Evolutionary conservation across 108 stramenopile genomes (phyloP).

Genomic region (Asterionellopsis glacialis): DNA sequence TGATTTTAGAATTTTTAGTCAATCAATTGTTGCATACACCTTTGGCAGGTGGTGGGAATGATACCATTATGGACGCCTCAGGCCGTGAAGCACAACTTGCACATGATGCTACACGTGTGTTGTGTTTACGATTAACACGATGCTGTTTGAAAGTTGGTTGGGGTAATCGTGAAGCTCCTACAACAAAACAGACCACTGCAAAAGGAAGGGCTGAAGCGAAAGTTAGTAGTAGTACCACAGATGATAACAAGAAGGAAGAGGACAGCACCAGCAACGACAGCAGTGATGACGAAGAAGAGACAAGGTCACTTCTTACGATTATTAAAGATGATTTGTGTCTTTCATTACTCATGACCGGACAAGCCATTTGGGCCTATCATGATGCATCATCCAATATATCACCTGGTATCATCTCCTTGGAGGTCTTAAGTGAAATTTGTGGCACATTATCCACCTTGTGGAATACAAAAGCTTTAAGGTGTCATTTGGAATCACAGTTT

Average conservation of each 20-base stretch:
- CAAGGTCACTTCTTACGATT: slow-evolving; percentile 40
- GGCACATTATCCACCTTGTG: slow-evolving; percentile 67
- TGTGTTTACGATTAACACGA: slow-evolving; percentile 71
- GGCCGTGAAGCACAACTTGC: slow-evolving; percentile 43
- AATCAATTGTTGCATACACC: slow-evolving; percentile 65
- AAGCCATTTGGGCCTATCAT: slow-evolving; percentile 75
- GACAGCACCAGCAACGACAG: neutral
- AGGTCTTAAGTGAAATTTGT: slow-evolving; percentile 78
- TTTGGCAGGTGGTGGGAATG: slow-evolving; percentile 24
- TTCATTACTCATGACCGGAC: slow-evolving; percentile 72
- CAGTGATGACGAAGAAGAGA: slow-evolving; percentile 3
- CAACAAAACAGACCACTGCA: too few relatives aligned
- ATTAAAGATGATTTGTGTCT: slow-evolving; percentile 84
- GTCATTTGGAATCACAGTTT: slow-evolving; percentile 58
- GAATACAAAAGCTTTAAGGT: slow-evolving; percentile 49
- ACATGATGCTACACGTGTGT: slow-evolving; percentile 59
- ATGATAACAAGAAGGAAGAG: slow-evolving; percentile 9
- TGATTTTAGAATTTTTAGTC: slow-evolving; percentile 73
- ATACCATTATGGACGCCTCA: slow-evolving; percentile 31
- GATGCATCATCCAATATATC: slow-evolving; percentile 25
- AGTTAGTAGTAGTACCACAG: too few relatives aligned
- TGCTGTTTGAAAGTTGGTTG: slow-evolving; percentile 46
- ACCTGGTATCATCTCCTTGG: slow-evolving; percentile 55
- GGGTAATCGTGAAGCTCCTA: slow-evolving; percentile 6
- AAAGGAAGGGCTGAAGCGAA: too few relatives aligned